A percentile compares a stretch with the other conserved stretches of the same genome.
Conservation (phyloP, 1,284 basidiomycete species). For the Mycena sp. region DNA sequence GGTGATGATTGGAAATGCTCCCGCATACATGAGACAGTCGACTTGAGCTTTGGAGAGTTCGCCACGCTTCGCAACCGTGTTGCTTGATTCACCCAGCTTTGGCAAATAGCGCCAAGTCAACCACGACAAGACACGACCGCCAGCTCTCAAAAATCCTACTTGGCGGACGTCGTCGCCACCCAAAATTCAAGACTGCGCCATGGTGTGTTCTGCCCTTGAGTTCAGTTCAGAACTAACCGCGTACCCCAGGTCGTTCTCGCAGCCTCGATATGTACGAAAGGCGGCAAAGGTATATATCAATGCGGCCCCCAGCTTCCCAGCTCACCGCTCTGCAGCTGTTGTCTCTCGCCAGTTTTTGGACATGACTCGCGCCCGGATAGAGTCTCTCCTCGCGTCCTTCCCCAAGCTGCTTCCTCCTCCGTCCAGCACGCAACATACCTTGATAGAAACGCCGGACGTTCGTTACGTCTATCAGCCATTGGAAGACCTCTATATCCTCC, state of each 20-base stretch:
- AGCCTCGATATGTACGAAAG: slow-evolving; percentile 94
- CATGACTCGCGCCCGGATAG: slow-evolving; percentile 92
- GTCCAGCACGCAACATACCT: slow-evolving; percentile 93
- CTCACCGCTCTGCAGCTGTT: slow-evolving; percentile 70
- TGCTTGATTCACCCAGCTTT: background rate
- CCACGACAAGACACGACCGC: slow-evolving; percentile 17
- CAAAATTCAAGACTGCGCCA: background rate
- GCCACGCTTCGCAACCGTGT: background rate
- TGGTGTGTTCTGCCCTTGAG: background rate
- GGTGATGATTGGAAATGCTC: too few species aligned
- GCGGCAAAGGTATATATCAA: slow-evolving; percentile 76
- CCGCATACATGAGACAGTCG: too few species aligned
- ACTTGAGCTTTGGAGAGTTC: too few species aligned
- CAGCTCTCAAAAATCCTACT: background rate
- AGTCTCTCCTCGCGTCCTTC: slow-evolving; percentile 96
- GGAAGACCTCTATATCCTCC: slow-evolving; percentile 96
- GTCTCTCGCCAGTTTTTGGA: slow-evolving; percentile 97
- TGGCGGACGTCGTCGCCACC: background rate
- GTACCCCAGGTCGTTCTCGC: slow-evolving; percentile 83
- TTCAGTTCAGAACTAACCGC: background rate
- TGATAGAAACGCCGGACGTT: slow-evolving; percentile 91
- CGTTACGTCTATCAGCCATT: slow-evolving; percentile 99
- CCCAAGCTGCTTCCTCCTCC: slow-evolving; percentile 94
- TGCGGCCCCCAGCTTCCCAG: background rate
- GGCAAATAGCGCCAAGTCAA: background rate